A percentile compares a stretch with the other conserved stretches of the same genome.
These are phyloP conservation scores for Trametes meyenii DNA, from an alignment of 768 basidiomycete genomes.

Conservation along the genomic window DNA sequence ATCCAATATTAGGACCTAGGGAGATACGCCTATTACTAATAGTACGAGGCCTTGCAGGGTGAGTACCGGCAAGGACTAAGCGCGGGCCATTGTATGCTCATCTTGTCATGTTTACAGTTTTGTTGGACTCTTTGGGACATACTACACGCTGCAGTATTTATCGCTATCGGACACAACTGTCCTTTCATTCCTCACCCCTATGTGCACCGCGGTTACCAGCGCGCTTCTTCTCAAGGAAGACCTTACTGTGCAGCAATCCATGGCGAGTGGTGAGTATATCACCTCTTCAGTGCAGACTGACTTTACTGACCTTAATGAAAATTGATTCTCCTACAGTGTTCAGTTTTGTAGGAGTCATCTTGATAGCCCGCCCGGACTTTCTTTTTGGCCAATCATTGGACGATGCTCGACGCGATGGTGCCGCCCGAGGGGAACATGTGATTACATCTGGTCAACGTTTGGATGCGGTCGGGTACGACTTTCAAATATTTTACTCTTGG, in stretches of 20 bases:
- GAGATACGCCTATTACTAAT: conserved; percentile 61
- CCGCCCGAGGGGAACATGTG: background rate
- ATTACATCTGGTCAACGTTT: conserved; percentile 43
- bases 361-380: conserved; percentile 77
- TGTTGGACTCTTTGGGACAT: conserved; percentile 67
- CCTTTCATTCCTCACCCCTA: conserved; percentile 73
- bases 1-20: conserved; percentile 72
- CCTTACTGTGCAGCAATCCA: conserved; percentile 54
- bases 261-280: conserved; percentile 49
- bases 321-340: conserved; percentile 41
- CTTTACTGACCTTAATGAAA: background rate
- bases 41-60: conserved; percentile 66
- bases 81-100: background rate
- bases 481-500: background rate
- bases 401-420: background rate
- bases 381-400: conserved; percentile 55
- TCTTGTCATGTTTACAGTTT: conserved; percentile 52
- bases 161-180: conserved; percentile 80
- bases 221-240: conserved; percentile 65
- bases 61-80: conserved; percentile 12
- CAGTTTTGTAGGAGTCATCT: conserved; percentile 74
- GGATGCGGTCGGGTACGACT: conserved; percentile 57
- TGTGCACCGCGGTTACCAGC: conserved; percentile 63
- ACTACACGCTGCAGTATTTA: conserved; percentile 72
- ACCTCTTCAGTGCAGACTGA: background rate